phyloP scores from a whole-genome alignment of 495 filamentous ascomycete genomes.

The Podospora bellae-mahoneyi region DNA sequence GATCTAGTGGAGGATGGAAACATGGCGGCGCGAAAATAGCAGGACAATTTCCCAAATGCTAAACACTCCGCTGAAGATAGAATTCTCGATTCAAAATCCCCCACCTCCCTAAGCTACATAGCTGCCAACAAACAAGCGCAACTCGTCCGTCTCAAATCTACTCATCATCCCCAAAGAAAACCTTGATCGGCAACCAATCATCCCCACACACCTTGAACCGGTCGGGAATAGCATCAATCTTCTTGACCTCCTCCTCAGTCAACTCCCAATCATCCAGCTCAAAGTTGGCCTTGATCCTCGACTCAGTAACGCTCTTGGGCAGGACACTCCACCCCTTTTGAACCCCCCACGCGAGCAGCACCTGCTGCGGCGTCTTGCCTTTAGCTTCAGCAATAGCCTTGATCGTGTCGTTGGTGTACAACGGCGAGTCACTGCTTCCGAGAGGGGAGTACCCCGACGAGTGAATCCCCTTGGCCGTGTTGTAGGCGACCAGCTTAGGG shows the following conservation, averaged over 20 bases:
- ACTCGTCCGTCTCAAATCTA: not conserved
- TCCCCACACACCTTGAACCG: conserved; percentile 74
- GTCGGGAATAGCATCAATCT: conserved; percentile 60
- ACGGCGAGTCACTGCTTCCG: conserved; percentile 52
- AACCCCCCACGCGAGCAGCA: conserved; percentile 65
- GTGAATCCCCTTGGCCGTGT: conserved; percentile 65
- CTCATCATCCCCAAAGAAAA: conserved; percentile 86
- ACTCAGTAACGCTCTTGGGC: conserved; percentile 63
- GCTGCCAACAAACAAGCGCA: not conserved
- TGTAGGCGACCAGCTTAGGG: conserved; percentile 74
- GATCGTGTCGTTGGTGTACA: conserved; percentile 60
- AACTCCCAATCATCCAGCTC: conserved; percentile 64
- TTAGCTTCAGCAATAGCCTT: conserved; percentile 60
- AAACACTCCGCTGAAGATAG: too few relatives aligned
- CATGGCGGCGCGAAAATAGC: too few relatives aligned
- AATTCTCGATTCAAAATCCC: too few relatives aligned
- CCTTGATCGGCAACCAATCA: conserved; percentile 68
- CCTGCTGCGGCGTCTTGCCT: conserved; percentile 64
- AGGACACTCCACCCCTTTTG: conserved; percentile 72
- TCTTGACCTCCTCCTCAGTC: conserved; percentile 59
- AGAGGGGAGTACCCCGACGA: conserved; percentile 66
- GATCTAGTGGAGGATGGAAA: too few relatives aligned
- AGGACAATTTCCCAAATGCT: too few relatives aligned
- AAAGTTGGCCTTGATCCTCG: conserved; percentile 59
- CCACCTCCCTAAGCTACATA: too few relatives aligned